Percentiles rank a stretch among this genome's conserved stretches.
These are phyloP conservation scores for Lactifluus subvellereus DNA, from an alignment of 768 basidiomycete genomes.

Conservation along the genomic window DNA sequence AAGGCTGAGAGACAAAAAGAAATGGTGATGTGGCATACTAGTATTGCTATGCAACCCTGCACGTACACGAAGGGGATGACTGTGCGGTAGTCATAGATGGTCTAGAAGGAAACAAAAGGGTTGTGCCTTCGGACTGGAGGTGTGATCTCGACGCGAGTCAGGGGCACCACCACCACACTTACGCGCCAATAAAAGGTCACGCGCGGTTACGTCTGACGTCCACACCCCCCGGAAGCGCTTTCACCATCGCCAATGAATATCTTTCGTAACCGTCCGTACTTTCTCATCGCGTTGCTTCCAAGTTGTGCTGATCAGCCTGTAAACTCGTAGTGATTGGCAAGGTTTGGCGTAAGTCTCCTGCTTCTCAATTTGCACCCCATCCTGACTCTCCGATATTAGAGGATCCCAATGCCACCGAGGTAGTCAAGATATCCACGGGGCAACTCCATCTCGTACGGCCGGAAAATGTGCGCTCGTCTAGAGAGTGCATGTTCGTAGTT, in stretches of 20 bases:
- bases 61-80: conserved; percentile 11
- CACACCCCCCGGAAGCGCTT: conserved; percentile 22
- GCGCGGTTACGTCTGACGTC: conserved; percentile 3
- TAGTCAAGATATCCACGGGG: conserved; percentile 89
- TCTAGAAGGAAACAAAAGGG: background rate
- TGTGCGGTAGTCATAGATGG: background rate
- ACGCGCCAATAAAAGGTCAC: conserved; percentile 20
- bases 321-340: conserved; percentile 59
- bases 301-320: conserved; percentile 25
- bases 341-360: conserved; percentile 80
- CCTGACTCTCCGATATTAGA: conserved; percentile 45
- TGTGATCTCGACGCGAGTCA: background rate
- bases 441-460: conserved; percentile 89
- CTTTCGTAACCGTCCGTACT: conserved; percentile 67
- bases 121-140: background rate
- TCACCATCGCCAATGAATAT: conserved; percentile 62
- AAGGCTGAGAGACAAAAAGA: background rate
- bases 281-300: conserved; percentile 13
- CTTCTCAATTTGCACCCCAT: conserved; percentile 4
- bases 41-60: background rate
- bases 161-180: conserved; percentile 20
- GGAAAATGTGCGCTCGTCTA: conserved; percentile 81
- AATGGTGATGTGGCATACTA: background rate
- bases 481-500: conserved; percentile 90
- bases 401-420: conserved; percentile 90